phyloP scores from a whole-genome alignment of 1,284 basidiomycete species.

The Cutaneotrichosporon daszewskae region DNA sequence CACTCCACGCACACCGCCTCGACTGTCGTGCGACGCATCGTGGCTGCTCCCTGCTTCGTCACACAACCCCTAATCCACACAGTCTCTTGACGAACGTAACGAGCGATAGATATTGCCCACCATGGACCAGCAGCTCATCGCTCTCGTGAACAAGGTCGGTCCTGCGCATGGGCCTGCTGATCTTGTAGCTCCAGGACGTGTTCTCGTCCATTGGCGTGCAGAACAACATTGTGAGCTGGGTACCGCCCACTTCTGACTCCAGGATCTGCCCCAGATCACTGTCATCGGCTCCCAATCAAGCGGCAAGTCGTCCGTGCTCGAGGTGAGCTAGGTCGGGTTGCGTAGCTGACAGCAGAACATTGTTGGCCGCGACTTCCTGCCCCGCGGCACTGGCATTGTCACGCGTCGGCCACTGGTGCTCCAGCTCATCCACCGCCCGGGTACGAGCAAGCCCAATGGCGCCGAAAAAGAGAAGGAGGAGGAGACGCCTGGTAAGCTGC shows the following conservation, averaged over 20 bases:
- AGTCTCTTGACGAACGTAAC: slow-evolving; percentile 3
- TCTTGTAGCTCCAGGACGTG: slow-evolving; percentile 51
- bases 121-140: slow-evolving; percentile 50
- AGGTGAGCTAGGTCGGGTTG: slow-evolving; percentile 35
- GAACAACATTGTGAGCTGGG: slow-evolving; percentile 47
- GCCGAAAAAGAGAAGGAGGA: slow-evolving; percentile 18
- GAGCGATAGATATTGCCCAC: slow-evolving; percentile 8
- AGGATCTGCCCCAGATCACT: slow-evolving; percentile 56
- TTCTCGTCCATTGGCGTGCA: slow-evolving; percentile 51
- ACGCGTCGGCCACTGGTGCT: slow-evolving; percentile 89
- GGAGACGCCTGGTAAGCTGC: slow-evolving; percentile 17
- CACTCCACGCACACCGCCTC: not conserved
- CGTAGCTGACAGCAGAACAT: slow-evolving; percentile 64
- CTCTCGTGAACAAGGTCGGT: slow-evolving; percentile 48
- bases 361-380: slow-evolving; percentile 92
- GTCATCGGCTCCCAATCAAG: slow-evolving; percentile 54
- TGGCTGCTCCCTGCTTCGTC: too few species aligned
- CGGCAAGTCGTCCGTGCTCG: slow-evolving; percentile 53
- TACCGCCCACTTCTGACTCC: too few species aligned
- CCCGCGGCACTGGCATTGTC: slow-evolving; percentile 61
- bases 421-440: slow-evolving; percentile 82
- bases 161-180: slow-evolving; percentile 5
- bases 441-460: slow-evolving; percentile 55
- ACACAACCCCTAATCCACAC: too few species aligned
- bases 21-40: too few species aligned